Base-by-base conservation (phyloP, 306 rosid genomes). In the Carpinus fangiana region DNA sequence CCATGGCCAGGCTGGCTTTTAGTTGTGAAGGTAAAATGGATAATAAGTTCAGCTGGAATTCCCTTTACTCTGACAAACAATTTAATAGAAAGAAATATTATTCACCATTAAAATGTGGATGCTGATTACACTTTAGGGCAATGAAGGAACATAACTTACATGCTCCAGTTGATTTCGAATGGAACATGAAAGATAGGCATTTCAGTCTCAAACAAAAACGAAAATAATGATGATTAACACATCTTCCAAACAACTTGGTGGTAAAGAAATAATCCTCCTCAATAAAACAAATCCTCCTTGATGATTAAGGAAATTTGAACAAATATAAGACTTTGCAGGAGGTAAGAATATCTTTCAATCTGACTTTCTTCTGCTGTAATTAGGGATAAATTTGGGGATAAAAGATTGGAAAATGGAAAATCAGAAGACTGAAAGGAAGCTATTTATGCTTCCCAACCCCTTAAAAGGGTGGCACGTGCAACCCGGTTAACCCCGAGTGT, bases 361-460 rank as follows among this genome's bases (percentile, higher is more conserved):
- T 48, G 31, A 28, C 23, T 31, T 55, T 75, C 23, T 56, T 57
- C 18, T n/a, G 20, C 69, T 48, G 41, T 67, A 75, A 48, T 38
- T 8, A 31, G 69, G n/a, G 69, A 31, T 62, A 62, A 11, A 21
- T n/a, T 21, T 20, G 16, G 18, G n/a, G 55, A 60, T 59, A 10
- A 21, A 48, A 73, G 45, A 26, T 26, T 18, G 20, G 2, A 45
- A 61, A 10, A 47, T 70, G 20, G 71, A 59, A 31, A 20, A 64
- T n/a, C 61, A 84, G 70, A 70, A 16, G 54, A 46, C 52, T 59
- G 60, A 67, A 28, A 36, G 31, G 57, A 77, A 80, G 70, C 78
- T 31, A 26, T 57, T 80, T 70, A 88, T 18, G 91, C 91, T 84
- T 88, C 91, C 86, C 89, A 88, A 45, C 91, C 91, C 81, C 91